Percentiles rank a stretch among this genome's conserved stretches.
Conservation (phyloP, 176 grass and related monocot genomes). For the Aegilops tauschii region DNA sequence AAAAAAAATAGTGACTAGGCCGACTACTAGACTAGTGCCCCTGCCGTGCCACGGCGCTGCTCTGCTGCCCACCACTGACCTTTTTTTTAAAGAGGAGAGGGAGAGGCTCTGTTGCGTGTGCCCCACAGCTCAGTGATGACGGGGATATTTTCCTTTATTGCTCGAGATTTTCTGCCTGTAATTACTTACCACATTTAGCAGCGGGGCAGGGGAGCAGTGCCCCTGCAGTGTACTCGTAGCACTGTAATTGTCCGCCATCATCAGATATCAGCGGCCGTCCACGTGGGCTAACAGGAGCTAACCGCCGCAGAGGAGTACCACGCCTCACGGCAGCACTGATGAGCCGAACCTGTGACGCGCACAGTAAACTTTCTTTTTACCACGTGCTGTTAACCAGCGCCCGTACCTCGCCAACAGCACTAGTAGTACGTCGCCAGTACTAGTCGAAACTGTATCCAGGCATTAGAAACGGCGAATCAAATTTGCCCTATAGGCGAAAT, state of each 20-base stretch:
- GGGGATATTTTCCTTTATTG: not conserved
- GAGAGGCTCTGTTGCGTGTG: no score
- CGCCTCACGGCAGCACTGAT: no score
- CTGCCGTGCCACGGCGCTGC: not conserved
- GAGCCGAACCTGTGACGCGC: not conserved
- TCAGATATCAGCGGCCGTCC: not conserved
- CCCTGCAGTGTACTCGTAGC: no score
- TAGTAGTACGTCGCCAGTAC: no score
- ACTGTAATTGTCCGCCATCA: no score
- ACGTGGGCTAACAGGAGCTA: not conserved
- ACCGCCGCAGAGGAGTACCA: no score
- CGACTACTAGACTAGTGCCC: not conserved
- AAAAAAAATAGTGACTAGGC: not conserved
- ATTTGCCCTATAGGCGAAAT: no score
- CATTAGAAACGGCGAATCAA: no score
- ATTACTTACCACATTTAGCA: not conserved
- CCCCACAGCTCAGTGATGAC: not conserved
- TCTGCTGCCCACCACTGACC: no score
- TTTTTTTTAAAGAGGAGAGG: not conserved
- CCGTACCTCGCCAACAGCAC: no score
- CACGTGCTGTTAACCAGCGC: not conserved
- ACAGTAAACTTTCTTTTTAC: not conserved
- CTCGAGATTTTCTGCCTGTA: not conserved
- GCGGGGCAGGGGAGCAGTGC: not conserved
- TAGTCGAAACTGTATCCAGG: no score